Percentiles rank a stretch among this genome's conserved stretches.
Conservation (phyloP, 169 alveolate species). For the Neospora caninum region DNA sequence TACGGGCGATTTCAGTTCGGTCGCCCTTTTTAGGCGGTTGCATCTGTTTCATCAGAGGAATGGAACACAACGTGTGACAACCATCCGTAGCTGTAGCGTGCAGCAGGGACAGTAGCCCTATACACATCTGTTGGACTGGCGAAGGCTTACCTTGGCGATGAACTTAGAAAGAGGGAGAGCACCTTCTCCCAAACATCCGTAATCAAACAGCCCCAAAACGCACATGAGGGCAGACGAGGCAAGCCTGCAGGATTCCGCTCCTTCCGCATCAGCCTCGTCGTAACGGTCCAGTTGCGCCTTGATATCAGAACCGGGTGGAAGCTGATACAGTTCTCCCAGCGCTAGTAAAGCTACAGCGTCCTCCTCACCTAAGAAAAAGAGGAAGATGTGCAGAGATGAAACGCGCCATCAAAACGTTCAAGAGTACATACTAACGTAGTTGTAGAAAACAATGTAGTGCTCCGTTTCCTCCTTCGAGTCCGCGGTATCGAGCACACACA, state of each 20-base stretch:
- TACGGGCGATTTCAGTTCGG: too few relatives aligned
- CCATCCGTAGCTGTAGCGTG: too few relatives aligned
- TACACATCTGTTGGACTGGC: not conserved
- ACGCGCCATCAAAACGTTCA: not conserved
- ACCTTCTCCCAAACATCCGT: conserved; percentile 36
- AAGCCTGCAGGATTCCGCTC: not conserved
- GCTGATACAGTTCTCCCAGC: conserved; percentile 19
- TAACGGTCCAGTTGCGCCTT: conserved; percentile 5
- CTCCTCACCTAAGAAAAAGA: not conserved
- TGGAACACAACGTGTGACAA: too few relatives aligned
- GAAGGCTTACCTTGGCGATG: conserved; percentile 3
- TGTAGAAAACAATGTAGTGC: too few relatives aligned
- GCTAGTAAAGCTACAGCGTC: not conserved
- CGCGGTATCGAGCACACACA: too few relatives aligned
- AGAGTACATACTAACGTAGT: too few relatives aligned
- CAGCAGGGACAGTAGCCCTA: too few relatives aligned
- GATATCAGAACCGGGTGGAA: conserved; percentile 28
- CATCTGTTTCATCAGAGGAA: too few relatives aligned
- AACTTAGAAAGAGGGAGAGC: conserved; percentile 31
- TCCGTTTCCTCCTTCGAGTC: too few relatives aligned
- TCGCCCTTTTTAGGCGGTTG: too few relatives aligned
- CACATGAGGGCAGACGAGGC: not conserved
- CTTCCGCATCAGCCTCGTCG: conserved; percentile 8
- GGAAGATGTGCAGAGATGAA: not conserved
- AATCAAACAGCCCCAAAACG: conserved; percentile 23